Evolutionary conservation across 2,329 filamentous ascomycete species (phyloP), one percentile per base, ranked within the genome.

Genomic region (Diaporthe sp.): DNA sequence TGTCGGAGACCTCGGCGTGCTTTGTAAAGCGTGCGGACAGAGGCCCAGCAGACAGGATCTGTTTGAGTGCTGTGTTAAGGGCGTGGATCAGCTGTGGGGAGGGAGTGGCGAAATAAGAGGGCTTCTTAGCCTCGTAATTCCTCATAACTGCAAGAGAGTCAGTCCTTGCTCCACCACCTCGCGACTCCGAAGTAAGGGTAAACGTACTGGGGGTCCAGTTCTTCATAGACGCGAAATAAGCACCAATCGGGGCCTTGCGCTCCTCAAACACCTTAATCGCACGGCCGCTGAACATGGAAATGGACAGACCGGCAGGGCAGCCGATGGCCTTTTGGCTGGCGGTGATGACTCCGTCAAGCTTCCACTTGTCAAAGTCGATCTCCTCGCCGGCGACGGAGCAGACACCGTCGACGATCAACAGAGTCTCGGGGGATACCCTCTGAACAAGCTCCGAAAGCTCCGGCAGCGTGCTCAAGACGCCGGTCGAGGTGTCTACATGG

Each of bases 281-380:
- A 77, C 94, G 92, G 76, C 93, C 95, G 81, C 96, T 98, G 80
- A 94, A 95, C 92, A 98, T 97, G 78, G 97, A 91, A 82, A 99
- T 98, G 80, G 94, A 97, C 77, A 99, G 89, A 78, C 97, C 97
- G 42, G 97, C 97, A 4, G 97, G 97, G 83, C 94, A 96, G 74
- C 97, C 97, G 80, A 99, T 98, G 78, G 95, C 97, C 89, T 99
- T 99, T 83, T 99, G 97, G 76, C 94, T 95, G 76, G 97, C 97
- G 2, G 97, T 99, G 75, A 99, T 88, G 57, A 98, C 96, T 78
- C 92, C 95, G 83, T 99, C 97, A 66, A 99, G 87, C 77, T 93
- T 92, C 97, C 96, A 98, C 72, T 94, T 94, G 82, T 99, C 97
- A 83, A 99, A 99, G 58, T 93, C 92, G 80, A 99, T 96, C 86